Conservation (phyloP, 192 early-diverging fungal species). For the Backusella morwellensis region DNA sequence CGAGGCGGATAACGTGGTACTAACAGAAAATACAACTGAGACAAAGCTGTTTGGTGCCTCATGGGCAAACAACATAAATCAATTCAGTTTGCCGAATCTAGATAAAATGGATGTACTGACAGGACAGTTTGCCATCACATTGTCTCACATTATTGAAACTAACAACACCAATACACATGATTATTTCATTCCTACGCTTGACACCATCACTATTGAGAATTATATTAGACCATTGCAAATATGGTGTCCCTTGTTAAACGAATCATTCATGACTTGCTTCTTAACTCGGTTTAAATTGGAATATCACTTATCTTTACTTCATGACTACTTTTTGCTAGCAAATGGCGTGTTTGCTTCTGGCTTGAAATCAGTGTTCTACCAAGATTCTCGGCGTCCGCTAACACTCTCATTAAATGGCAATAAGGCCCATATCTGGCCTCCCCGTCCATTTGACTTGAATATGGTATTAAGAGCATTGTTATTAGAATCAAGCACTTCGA, state of each 20-base stretch:
- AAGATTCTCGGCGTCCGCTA: not conserved
- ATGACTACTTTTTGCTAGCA: constrained; percentile 40
- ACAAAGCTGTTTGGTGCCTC: not conserved
- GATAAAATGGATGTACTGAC: constrained; percentile 22
- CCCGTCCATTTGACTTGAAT: constrained; percentile 16
- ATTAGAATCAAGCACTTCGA: constrained; percentile 12
- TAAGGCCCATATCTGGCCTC: constrained; percentile 21
- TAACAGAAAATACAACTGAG: not conserved
- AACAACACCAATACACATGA: not conserved
- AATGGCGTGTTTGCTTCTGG: constrained; percentile 43
- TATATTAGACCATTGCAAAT: constrained; percentile 28
- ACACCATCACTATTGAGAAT: constrained; percentile 24
- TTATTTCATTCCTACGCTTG: constrained; percentile 33
- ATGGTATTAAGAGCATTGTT: constrained; percentile 33
- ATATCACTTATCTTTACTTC: constrained; percentile 39
- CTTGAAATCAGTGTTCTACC: constrained; percentile 33
- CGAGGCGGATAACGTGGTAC: constrained; percentile 4
- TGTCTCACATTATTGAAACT: not conserved
- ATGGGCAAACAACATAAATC: constrained; percentile 6
- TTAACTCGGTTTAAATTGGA: constrained; percentile 44
- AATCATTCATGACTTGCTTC: constrained; percentile 46
- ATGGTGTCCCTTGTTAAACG: constrained; percentile 36
- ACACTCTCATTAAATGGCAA: not conserved
- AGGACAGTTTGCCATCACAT: constrained; percentile 1
- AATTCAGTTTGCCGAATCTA: constrained; percentile 5